A percentile compares a stretch with the other conserved stretches of the same genome.
These are phyloP conservation scores for Fulvia fulva DNA, from an alignment of 2,329 filamentous ascomycete genomes.

Conservation along the genomic window DNA sequence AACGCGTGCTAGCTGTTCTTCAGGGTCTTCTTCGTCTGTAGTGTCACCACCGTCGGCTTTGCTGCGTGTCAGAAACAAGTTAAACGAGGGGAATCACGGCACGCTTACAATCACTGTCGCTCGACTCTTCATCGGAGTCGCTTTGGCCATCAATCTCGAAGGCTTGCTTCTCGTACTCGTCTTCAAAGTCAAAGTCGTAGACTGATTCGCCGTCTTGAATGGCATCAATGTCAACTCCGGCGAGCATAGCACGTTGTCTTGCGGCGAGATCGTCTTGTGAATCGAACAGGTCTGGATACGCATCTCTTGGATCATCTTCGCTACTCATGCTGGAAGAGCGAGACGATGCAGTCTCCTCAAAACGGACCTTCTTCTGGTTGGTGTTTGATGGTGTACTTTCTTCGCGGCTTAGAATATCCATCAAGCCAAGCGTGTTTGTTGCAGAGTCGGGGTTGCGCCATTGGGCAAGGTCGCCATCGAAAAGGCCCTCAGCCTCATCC, in stretches of 20 bases:
- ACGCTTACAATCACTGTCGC: slow-evolving; percentile 32
- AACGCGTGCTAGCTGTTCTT: slow-evolving; percentile 23
- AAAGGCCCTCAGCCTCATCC: slow-evolving; percentile 27
- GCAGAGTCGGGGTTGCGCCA: slow-evolving; percentile 23
- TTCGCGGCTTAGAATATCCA: slow-evolving; percentile 12
- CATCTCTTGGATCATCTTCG: slow-evolving; percentile 29
- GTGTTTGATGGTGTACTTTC: slow-evolving; percentile 22
- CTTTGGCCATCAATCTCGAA: slow-evolving; percentile 31
- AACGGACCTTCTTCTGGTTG: slow-evolving; percentile 34
- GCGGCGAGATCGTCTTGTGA: slow-evolving; percentile 20
- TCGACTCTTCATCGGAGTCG: slow-evolving; percentile 29
- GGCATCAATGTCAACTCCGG: slow-evolving; percentile 25
- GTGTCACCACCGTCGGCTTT: slow-evolving; percentile 37
- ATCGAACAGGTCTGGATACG: slow-evolving; percentile 36
- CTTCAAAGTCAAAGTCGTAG: slow-evolving; percentile 35
- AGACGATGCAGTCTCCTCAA: slow-evolving; percentile 31
- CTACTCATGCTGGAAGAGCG: slow-evolving; percentile 32
- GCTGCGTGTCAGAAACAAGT: slow-evolving; percentile 24
- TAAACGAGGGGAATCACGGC: slow-evolving; percentile 1
- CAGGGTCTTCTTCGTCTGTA: slow-evolving; percentile 34
- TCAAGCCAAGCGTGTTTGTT: neutral
- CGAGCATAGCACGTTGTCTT: slow-evolving; percentile 14
- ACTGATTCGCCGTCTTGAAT: slow-evolving; percentile 29
- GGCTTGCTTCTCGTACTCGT: slow-evolving; percentile 28
- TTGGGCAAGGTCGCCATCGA: slow-evolving; percentile 19